Base-by-base conservation (phyloP, 306 rosid genomes). In the Herpetospermum pedunculosum region DNA sequence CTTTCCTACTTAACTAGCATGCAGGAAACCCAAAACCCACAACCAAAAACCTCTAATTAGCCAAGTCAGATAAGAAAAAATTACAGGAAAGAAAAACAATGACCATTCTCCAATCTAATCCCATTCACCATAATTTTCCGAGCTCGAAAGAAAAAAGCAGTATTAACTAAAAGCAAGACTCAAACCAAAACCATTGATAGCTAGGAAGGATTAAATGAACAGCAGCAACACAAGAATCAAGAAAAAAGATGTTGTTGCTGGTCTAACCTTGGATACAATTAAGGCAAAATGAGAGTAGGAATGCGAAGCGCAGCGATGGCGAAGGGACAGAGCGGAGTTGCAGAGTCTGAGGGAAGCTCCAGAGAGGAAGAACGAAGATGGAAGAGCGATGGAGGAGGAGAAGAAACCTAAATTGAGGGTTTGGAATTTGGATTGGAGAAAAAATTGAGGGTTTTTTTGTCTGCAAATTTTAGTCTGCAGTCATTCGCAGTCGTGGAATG, bases 351-450 rank as follows among this genome's bases (percentile, higher is more conserved):
- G 30, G 38, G 4, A 14, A 46, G 6, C 37, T 46, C 26, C 13
- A 44, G 4, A 3, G 54, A 13, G 8, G 28, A 30, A 15, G 54
- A 15, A 37, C 15, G 54, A 43, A 44, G 23, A 26, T 2, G 37
- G 32, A 6, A 19, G 30, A 25, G 72, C n/a, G 34, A 68, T 11
- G 72, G 32, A 64, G 70, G 49, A 69, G 16, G 28, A 70, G 25
- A 15, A 68, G 14, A 70, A 70, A 44, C 74, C 74, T 70, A 70
- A 70, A 70, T 46, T 70, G 58, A 48, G 25, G 57, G 74, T 3
- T 25, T 60, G 43, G n/a, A 21, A 47, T 7, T 53, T 53, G 26
- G 38, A 15, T 12, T 59, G 57, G 57, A 0, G 10, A 5, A 15
- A 59, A 59, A 30, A 9, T 59, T 29, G 23, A 32, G 70, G 70